These are phyloP conservation scores for Trichoderma koningii DNA, from an alignment of 2,329 filamentous ascomycete genomes.

Conservation along the genomic window DNA sequence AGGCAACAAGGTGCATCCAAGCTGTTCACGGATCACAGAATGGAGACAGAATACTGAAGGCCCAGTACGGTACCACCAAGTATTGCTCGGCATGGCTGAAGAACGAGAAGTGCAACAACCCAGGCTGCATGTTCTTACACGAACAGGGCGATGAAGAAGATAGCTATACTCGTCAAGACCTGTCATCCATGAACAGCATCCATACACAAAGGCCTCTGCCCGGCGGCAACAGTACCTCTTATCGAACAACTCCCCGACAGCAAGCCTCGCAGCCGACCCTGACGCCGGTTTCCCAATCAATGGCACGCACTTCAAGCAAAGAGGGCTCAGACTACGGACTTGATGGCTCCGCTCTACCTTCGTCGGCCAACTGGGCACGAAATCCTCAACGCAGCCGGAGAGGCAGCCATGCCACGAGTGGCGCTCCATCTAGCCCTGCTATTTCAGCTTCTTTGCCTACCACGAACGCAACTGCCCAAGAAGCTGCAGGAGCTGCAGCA, in stretches of 20 bases:
- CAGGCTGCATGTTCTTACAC: constrained; percentile 97
- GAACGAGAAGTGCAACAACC: constrained; percentile 91
- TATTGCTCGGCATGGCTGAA: constrained; percentile 97
- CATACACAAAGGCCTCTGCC: constrained; percentile 72
- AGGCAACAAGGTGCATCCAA: constrained; percentile 85
- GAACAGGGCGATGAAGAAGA: constrained; percentile 98
- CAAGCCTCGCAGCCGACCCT: constrained; percentile 45
- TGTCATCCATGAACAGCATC: constrained; percentile 91
- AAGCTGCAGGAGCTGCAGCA: constrained; percentile 43
- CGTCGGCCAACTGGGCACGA: constrained; percentile 90
- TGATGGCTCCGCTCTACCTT: constrained; percentile 87
- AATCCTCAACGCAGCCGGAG: constrained; percentile 67
- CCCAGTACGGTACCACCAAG: constrained; percentile 85
- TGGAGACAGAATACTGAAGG: constrained; percentile 81
- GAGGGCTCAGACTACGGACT: constrained; percentile 70
- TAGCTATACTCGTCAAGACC: constrained; percentile 89
- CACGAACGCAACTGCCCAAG: constrained; percentile 53
- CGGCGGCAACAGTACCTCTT: constrained; percentile 52
- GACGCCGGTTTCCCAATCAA: constrained; percentile 57
- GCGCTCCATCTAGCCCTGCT: constrained; percentile 79
- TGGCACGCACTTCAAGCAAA: constrained; percentile 76
- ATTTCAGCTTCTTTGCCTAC: constrained; percentile 61
- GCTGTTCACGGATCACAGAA: constrained; percentile 93
- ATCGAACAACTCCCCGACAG: constrained; percentile 57
- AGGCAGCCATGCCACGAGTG: constrained; percentile 79